Base-by-base conservation (phyloP, 139 green algal species). In the Chlamydomonas sp. region DNA sequence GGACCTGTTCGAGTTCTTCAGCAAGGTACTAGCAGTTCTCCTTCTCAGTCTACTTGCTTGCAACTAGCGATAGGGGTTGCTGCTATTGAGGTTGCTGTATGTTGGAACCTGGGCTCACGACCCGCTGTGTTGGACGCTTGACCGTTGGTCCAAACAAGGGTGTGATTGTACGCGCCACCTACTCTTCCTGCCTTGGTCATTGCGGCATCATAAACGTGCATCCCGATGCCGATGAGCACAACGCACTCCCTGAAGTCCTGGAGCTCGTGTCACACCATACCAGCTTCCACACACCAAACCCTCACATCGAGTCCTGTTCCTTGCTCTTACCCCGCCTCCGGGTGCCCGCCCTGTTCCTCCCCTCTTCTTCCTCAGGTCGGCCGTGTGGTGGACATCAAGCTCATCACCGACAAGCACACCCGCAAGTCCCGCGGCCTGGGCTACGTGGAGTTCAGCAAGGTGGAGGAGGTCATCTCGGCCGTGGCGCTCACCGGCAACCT, bases 321-420 rank as follows among this genome's bases (percentile, higher is more conserved):
- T 73, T 18, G 9, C 72, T 62, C 6, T 62, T 8, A 3, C 49
- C 49, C 74, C 9, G 5, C 12, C 3, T 2, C 49, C 4, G 57
- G 18, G 10, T 9, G 71, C 20, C n/a, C 57, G 7, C 49, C 49
- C 1, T 12, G 20, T 20, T 12, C 2, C 6, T 4, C 14, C 49
- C 12, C 5, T 10, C 74, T 7, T 63, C 7, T 6, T 8, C 76
- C 2, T 66, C 49, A 81, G 63, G 79, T 77, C 2, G 95, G 96
- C 49, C 89, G 85, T 58, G 92, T 99, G 3, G 92, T 91, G 20
- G 97, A 99, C 92, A 96, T 99, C 62, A 94, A 94, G 60, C 95
- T 99, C 84, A 99, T 99, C 88, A 96, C 91, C 7, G 97, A 99
- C 92, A 94, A 96, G 76, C 95, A 96, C 94, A 98, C 96, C 2